A percentile compares a stretch with the other conserved stretches of the same genome.
Evolutionary conservation across 179 eudicot species (phyloP).

Genomic region (Kewa caespitosa): DNA sequence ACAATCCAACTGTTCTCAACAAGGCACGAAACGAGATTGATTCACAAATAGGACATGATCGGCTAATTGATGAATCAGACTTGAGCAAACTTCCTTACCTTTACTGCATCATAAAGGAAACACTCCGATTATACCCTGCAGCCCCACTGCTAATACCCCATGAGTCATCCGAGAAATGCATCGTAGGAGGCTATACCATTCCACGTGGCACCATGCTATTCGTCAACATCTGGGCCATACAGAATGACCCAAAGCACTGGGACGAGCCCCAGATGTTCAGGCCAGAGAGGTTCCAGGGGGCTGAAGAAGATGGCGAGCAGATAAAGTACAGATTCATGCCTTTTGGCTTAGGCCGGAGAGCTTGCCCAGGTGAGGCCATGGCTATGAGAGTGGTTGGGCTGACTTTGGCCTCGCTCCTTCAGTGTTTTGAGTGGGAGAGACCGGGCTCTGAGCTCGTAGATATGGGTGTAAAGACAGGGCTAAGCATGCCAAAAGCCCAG

Average conservation of each 20-base stretch:
- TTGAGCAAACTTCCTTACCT: slow-evolving; percentile 26
- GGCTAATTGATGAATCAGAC: slow-evolving; percentile 31
- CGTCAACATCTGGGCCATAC: slow-evolving; percentile 36
- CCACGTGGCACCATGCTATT: slow-evolving; percentile 35
- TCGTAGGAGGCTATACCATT: slow-evolving; percentile 23
- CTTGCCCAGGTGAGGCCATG: slow-evolving; percentile 31
- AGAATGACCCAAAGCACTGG: slow-evolving; percentile 29
- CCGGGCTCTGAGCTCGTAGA: slow-evolving; percentile 19
- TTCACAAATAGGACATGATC: slow-evolving; percentile 18
- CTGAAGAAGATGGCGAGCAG: slow-evolving; percentile 22
- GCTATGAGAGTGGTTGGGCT: slow-evolving; percentile 30
- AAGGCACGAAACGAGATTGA: slow-evolving; percentile 33
- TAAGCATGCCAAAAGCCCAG: slow-evolving; percentile 26
- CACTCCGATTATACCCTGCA: slow-evolving; percentile 31
- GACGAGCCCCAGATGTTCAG: slow-evolving; percentile 23
- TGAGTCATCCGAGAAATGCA: slow-evolving; percentile 24
- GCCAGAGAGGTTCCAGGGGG: slow-evolving; percentile 32
- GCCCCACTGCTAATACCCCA: slow-evolving; percentile 35
- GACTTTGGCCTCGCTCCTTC: slow-evolving; percentile 25
- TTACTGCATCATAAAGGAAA: slow-evolving; percentile 30
- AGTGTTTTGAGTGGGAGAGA: slow-evolving; percentile 31
- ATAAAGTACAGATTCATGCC: slow-evolving; percentile 33
- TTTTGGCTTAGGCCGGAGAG: slow-evolving; percentile 33
- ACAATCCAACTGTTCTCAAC: slow-evolving; percentile 22
- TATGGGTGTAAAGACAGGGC: slow-evolving; percentile 25